Base-by-base conservation (phyloP, 2,329 filamentous ascomycete species). In the Arthroderma uncinatum region DNA sequence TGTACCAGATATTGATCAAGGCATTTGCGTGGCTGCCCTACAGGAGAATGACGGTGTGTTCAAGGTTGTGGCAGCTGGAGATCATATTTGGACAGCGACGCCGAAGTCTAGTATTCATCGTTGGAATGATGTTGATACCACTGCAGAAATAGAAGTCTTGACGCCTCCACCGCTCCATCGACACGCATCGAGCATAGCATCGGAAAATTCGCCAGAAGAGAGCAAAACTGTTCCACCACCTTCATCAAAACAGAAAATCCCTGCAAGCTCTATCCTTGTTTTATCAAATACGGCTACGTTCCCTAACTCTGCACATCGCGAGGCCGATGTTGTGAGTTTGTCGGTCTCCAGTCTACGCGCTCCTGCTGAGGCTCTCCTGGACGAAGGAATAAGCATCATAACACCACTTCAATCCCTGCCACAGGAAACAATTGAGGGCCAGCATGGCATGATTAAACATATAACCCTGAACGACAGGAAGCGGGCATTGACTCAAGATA, bases 371-470 rank as follows among this genome's bases (percentile, higher is more conserved):
- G 40, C 72, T 7, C 71, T 82, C 16, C 65, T 80, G 19, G 71
- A 78, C 30, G 68, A 77, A 47, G 76, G 78, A 44, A 66, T 73
- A 65, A 75, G 73, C 14, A 64, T 76, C 2, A 76, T 79, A 10
- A 75, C 85, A 55, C 86, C 88, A 0, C 79, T 89, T 54, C 80
- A 87, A 64, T 76, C 82, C 55, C 70, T 84, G 56, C 86, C 86
- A 1, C 82, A 85, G 62, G 88, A 92, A 68, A 89, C 87, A 0
- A 93, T 98, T 52, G 90, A 96, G 71, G 93, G 93, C 1, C 91
- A 96, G 66, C 92, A 95, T 72, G 93, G 93, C 8, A 75, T 98
- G 55, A 89, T 97, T 60, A 98, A 97, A 71, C 88, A 96, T 70
- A 85, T 86, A 65, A 79, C 97, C 64, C 78, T 98, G 60, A 97